These are phyloP conservation scores for Cercospora sojina DNA, from an alignment of 2,329 filamentous ascomycete species.

Conservation along the genomic window DNA sequence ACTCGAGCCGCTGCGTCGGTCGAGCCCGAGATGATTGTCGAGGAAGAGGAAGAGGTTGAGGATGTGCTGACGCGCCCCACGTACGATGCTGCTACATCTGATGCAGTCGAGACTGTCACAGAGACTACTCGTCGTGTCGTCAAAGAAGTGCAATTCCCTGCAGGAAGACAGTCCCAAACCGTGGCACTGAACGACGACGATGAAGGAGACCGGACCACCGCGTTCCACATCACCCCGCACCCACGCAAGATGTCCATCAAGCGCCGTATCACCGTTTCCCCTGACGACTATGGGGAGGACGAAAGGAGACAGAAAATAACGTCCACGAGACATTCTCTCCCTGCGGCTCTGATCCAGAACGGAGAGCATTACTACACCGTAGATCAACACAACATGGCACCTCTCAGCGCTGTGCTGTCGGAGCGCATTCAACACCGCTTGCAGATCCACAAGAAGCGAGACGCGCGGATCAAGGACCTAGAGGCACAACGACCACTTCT, in stretches of 20 bases:
- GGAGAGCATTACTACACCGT: conserved; percentile 24
- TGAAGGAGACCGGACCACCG: conserved; percentile 27
- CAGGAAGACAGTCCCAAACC: conserved; percentile 22
- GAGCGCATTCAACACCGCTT: conserved; percentile 39
- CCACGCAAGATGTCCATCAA: conserved; percentile 32
- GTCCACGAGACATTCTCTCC: conserved; percentile 37
- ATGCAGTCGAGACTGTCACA: conserved; percentile 22
- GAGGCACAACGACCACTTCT: conserved; percentile 10
- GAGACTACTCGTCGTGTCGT: conserved; percentile 17
- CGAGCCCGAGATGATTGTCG: conserved; percentile 32
- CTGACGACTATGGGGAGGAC: conserved; percentile 15
- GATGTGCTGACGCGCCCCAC: not conserved
- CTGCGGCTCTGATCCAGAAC: conserved; percentile 29
- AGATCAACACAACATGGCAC: conserved; percentile 34
- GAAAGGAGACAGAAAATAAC: conserved; percentile 28
- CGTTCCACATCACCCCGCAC: conserved; percentile 38
- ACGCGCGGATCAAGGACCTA: conserved; percentile 16
- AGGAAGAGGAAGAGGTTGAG: conserved; percentile 28
- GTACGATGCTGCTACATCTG: conserved; percentile 19
- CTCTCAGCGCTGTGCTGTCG: conserved; percentile 36
- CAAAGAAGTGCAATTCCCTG: conserved; percentile 35
- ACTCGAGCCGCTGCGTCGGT: conserved; percentile 23
- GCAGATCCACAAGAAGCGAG: conserved; percentile 42
- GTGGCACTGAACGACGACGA: conserved; percentile 20
- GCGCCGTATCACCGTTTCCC: conserved; percentile 37